Evolutionary conservation across 768 basidiomycete species (phyloP), one percentile per base, ranked within the genome.

Genomic region (Psilocybe azurescens): DNA sequence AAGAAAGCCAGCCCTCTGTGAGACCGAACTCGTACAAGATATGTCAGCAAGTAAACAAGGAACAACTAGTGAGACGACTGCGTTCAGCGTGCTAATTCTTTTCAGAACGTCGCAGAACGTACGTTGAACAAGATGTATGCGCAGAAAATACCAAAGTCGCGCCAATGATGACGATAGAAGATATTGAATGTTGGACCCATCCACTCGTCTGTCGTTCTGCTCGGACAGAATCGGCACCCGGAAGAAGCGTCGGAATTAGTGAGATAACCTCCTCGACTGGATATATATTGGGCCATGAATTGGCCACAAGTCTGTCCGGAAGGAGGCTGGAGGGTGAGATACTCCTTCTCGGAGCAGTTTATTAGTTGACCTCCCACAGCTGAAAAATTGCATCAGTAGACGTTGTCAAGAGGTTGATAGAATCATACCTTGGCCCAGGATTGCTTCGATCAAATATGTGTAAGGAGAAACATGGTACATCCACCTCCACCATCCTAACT

Each of bases 401-500:
- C 53, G 69, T 13, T 62, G 54, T 56, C 0, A 73, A 69, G 32
- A 50, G 24, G 30, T 30, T 33, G 46, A 64, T 58, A 30, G 48
- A 66, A 64, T 38, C 67, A 24, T 33, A 81, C 83, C 81, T 78
- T 82, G 80, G 2, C 80, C 80, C 20, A 84, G 65, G 18, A 86
- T 66, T 16, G 78, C 86, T 55, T 81, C 82, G 41, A 85, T 79
- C 36, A 87, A 70, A 59, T 87, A 86, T 1, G 81, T 83, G 62
- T 74, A 82, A 0, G 84, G 84, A 1, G 84, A 83, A 5, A 84
- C 55, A 51, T 73, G 76, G 60, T 86, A 90, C 88, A 90, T 88
- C 89, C 89, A 91, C 55, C 73, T 69, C 89, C 89, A 91, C 85
- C 88, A 89, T 10, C 84, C 84, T 2, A 91, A 82, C 16, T 79